Evolutionary conservation across 2,329 filamentous ascomycete genomes (phyloP).

Genomic region (Coniochaeta sp.): DNA sequence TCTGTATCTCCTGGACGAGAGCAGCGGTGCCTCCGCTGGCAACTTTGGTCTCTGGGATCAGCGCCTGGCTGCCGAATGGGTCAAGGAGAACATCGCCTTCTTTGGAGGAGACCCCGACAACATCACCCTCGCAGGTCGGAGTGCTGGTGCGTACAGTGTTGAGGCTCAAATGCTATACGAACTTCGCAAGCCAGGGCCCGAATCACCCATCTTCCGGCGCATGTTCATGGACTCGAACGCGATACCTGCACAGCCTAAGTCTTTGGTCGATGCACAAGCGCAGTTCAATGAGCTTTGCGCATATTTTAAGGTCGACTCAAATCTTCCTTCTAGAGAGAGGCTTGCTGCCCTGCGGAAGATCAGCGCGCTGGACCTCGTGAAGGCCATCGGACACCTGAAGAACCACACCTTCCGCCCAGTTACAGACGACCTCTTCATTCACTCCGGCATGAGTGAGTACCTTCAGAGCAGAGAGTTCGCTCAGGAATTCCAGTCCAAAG

Average conservation of each 20-base stretch:
- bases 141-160: slow-evolving; percentile 34
- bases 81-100: slow-evolving; percentile 34
- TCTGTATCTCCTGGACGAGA: slow-evolving; percentile 22
- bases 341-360: slow-evolving; percentile 8
- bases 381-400: slow-evolving; percentile 27
- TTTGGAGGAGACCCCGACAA: slow-evolving; percentile 38
- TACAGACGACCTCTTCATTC: slow-evolving; percentile 33
- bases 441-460: slow-evolving; percentile 28
- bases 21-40: slow-evolving; percentile 22
- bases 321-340: not conserved
- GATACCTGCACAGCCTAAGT: slow-evolving; percentile 35
- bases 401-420: slow-evolving; percentile 38
- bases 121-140: slow-evolving; percentile 35
- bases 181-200: too few relatives aligned
- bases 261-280: slow-evolving; percentile 22
- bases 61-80: slow-evolving; percentile 41
- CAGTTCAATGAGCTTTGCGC: slow-evolving; percentile 31
- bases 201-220: slow-evolving; percentile 15
- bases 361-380: slow-evolving; percentile 21
- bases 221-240: slow-evolving; percentile 37
- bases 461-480: slow-evolving; percentile 28
- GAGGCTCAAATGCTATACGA: slow-evolving; percentile 32
- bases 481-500: slow-evolving; percentile 24
- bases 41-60: slow-evolving; percentile 36
- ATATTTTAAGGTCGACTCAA: not conserved